Percentiles rank a stretch among this genome's conserved stretches.
These are phyloP conservation scores for Scorias spongiosa DNA, from an alignment of 2,329 filamentous ascomycete species.

Conservation along the genomic window DNA sequence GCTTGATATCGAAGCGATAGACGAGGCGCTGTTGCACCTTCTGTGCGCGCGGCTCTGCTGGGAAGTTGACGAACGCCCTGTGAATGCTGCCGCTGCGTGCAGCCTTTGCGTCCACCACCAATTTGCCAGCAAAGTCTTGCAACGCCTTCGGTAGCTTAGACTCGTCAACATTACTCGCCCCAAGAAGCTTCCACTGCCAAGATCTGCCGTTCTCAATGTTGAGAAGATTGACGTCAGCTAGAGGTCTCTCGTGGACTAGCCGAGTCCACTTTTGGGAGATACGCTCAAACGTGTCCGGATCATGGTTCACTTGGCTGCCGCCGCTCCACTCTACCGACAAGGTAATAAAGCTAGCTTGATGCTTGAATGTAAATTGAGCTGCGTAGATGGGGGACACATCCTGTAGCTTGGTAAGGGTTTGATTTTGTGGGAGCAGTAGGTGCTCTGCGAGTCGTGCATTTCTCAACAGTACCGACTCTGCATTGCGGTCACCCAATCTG, in stretches of 20 bases:
- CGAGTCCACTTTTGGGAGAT: slow-evolving; percentile 13
- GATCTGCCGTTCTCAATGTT: slow-evolving; percentile 14
- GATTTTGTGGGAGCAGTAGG: slow-evolving; percentile 12
- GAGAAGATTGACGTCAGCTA: slow-evolving; percentile 15
- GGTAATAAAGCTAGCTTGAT: slow-evolving; percentile 10
- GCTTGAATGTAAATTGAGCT: slow-evolving; percentile 15
- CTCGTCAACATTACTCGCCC: slow-evolving; percentile 7
- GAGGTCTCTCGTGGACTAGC: slow-evolving; percentile 10
- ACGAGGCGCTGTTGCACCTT: slow-evolving; percentile 11
- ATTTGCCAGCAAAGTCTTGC: slow-evolving; percentile 7
- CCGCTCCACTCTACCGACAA: slow-evolving; percentile 15
- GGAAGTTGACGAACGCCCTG: slow-evolving; percentile 9
- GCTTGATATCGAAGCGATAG: slow-evolving; percentile 14
- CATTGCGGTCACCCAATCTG: slow-evolving; percentile 14
- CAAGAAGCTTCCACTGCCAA: slow-evolving; percentile 18
- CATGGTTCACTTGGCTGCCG: slow-evolving; percentile 1
- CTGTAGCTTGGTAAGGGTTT: slow-evolving; percentile 7
- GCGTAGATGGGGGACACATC: slow-evolving; percentile 15
- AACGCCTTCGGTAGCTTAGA: slow-evolving; percentile 6
- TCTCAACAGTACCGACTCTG: slow-evolving; percentile 9
- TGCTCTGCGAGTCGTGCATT: slow-evolving; percentile 7
- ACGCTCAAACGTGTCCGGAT: slow-evolving; percentile 2
- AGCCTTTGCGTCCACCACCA: slow-evolving; percentile 7
- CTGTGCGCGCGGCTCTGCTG: slow-evolving; percentile 3
- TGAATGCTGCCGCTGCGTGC: slow-evolving; percentile 2